Percentiles rank a stretch among this genome's conserved stretches.
Evolutionary conservation across 352 stramenopile genomes (phyloP).

Genomic region (Globisporangium perplexum): DNA sequence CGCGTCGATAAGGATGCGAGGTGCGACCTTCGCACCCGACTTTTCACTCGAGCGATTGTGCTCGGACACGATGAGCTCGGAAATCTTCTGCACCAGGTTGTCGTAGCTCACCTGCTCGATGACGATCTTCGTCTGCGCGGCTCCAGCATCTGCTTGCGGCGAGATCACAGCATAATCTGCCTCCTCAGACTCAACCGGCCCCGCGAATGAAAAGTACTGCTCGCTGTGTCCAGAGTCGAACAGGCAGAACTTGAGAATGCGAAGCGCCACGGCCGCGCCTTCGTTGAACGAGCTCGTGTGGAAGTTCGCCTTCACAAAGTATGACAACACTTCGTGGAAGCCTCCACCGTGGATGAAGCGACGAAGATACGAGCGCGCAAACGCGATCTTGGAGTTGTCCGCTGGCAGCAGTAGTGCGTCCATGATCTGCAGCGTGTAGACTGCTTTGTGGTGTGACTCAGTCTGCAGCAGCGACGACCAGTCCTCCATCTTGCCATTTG

Average conservation of each 20-base stretch:
- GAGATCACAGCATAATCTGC: slow-evolving; percentile 14
- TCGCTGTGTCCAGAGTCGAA: slow-evolving; percentile 65
- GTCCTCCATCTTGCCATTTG: slow-evolving; percentile 26
- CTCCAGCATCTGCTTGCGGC: slow-evolving; percentile 6
- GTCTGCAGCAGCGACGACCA: slow-evolving; percentile 67
- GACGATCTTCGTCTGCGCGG: slow-evolving; percentile 36
- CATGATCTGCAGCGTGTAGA: slow-evolving; percentile 88
- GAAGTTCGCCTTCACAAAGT: slow-evolving; percentile 73
- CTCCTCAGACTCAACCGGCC: slow-evolving; percentile 12
- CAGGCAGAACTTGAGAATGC: slow-evolving; percentile 81
- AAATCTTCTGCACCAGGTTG: slow-evolving; percentile 68
- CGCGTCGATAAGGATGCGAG: slow-evolving; percentile 78
- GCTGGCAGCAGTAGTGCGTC: slow-evolving; percentile 77
- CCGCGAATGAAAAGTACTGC: slow-evolving; percentile 26
- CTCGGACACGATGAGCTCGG: slow-evolving; percentile 72
- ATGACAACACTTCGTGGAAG: slow-evolving; percentile 79
- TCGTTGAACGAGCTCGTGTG: slow-evolving; percentile 76
- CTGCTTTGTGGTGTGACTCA: slow-evolving; percentile 72
- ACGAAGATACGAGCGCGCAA: slow-evolving; percentile 56
- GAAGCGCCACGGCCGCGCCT: slow-evolving; percentile 72
- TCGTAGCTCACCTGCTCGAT: slow-evolving; percentile 61
- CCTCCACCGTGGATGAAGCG: slow-evolving; percentile 72
- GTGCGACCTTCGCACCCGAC: slow-evolving; percentile 31
- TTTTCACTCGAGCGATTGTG: slow-evolving; percentile 29
- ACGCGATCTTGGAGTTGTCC: slow-evolving; percentile 44